These are phyloP conservation scores for Schizosaccharomyces lindneri DNA, from an alignment of 805 yeast genomes.

Conservation along the genomic window DNA sequence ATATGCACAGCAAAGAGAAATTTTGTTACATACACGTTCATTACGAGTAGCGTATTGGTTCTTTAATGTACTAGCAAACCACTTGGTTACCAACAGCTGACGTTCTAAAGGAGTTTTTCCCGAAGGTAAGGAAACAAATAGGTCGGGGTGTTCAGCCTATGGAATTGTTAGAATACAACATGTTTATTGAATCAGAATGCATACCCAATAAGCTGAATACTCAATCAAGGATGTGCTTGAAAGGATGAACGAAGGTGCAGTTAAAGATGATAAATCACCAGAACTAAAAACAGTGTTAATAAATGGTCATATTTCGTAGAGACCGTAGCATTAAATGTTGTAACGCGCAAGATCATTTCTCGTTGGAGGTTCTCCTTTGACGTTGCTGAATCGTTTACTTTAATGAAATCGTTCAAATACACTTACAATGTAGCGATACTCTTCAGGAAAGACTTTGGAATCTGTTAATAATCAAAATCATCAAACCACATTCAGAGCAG, in stretches of 20 bases:
- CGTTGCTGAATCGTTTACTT: neutral
- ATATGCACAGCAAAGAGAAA: neutral
- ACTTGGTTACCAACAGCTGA: conserved; percentile 56
- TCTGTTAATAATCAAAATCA: neutral
- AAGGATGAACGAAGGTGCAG: conserved; percentile 93
- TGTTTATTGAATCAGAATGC: neutral
- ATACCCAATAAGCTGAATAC: conserved; percentile 63
- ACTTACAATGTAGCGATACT: conserved; percentile 1
- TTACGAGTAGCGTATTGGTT: conserved; percentile 85
- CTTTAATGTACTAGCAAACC: conserved; percentile 78
- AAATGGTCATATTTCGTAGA: too few relatives aligned
- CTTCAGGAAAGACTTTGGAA: neutral
- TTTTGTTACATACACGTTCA: conserved; percentile 23
- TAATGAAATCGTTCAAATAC: neutral
- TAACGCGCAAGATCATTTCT: neutral
- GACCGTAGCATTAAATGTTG: neutral
- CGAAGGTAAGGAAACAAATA: conserved; percentile 43
- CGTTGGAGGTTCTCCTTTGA: neutral
- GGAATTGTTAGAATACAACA: neutral
- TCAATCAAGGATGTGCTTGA: conserved; percentile 75
- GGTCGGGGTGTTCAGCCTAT: conserved; percentile 51
- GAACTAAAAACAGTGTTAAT: neutral
- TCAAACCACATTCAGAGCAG: neutral
- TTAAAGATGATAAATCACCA: conserved; percentile 76
- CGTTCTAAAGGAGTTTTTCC: conserved; percentile 28